Base-by-base conservation (phyloP, 2,329 filamentous ascomycete species). In the Paraconiothyrium brasiliense region DNA sequence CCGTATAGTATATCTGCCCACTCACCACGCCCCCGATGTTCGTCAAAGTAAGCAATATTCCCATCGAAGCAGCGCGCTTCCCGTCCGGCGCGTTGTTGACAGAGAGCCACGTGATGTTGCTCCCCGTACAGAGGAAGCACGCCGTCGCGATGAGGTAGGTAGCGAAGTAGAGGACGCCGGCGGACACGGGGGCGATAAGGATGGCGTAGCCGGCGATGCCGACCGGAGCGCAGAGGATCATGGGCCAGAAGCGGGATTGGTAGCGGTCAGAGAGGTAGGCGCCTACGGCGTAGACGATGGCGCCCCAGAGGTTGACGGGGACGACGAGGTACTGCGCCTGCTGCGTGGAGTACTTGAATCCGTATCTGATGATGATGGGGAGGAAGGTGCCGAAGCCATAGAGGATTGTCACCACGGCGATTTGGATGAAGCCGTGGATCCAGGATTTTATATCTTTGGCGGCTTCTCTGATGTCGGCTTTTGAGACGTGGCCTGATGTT, bases 361-460 rank as follows among this genome's bases (percentile, higher is more conserved):
- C 72, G 20, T 80, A 73, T 22, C 77, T 76, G 50, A 81, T 80
- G 52, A 81, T 81, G 51, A 81, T 79, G 0, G 79, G 80, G 1
- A 82, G 65, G 52, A 82, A 82, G 0, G 79, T 81, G 3, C 79
- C 75, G 43, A 81, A 81, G 7, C 78, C 78, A 48, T 80, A 81
- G 10, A 80, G 61, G 13, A 80, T 77, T 0, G 78, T 80, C 9
- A 80, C 76, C 4, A 78, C 75, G 9, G 70, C 72, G 59, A 82
- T 80, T 55, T 81, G 79, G 16, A 78, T 78, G 11, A 75, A 47
- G 5, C 75, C 76, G 51, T 76, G 74, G 1, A 71, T 16, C 74
- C 73, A 77, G 51, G 67, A 72, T 62, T 76, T 76, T 24, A 74
- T 50, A 43, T 77, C 74, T 48, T 69, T 72, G 0, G 72, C 73